Evolutionary conservation across 352 stramenopile species (phyloP), one percentile per base, ranked within the genome.

Genomic region (Phytophthora rubi): DNA sequence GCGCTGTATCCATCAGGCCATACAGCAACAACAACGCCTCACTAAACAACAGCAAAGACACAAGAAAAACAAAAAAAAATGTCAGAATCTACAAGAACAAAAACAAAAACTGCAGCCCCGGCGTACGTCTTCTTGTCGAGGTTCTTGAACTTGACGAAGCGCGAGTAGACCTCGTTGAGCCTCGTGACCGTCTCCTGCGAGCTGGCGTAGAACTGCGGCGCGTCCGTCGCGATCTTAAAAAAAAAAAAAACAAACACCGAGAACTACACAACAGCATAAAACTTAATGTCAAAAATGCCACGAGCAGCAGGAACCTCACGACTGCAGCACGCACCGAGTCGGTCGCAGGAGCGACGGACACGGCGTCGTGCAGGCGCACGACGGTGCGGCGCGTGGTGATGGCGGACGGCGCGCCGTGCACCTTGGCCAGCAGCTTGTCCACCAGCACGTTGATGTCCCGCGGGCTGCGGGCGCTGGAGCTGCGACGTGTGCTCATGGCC

Each of bases 101-200:
- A 3, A 30, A 28, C 9, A 55, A 47, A 12, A 30, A 16, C 8
- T 18, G 8, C 39, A 42, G 4, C 26, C 23, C n/a, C n/a, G 4
- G 64, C 68, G 44, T 68, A 95, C 88, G 79, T 90, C 61, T 91
- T 90, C 71, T 88, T 90, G 62, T 93, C 81, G 30, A 91, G 71
- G 54, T 87, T 84, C 45, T 85, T 88, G 44, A 91, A 85, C 60
- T 89, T 87, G 69, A 91, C 81, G 62, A 94, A 91, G 23, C 86
- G 80, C 35, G 83, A 92, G 70, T 92, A 95, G 28, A 86, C 73
- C 60, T 93, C 85, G n/a, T 95, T 85, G 4, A 95, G 70, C 12
- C 77, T 75, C 33, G 71, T 74, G 23, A 85, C 76, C 13, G 83
- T 86, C 6, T 85, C 77, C 2, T 88, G 64, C 0, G 76, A 68